Conservation (phyloP, 116 monocot genomes). For the Thalassia testudinum region DNA sequence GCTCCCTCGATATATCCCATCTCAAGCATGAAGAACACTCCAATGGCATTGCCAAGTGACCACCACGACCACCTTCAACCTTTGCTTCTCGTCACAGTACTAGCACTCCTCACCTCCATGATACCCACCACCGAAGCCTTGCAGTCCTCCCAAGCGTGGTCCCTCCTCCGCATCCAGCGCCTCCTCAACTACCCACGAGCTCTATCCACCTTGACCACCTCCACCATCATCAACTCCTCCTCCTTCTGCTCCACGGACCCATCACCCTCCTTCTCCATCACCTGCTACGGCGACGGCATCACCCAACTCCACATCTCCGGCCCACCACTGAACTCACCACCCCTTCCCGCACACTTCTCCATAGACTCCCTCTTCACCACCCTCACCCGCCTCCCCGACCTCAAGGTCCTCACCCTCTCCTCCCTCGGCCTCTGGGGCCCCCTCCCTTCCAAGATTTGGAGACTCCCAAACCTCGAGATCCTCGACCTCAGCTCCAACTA, state of each 20-base stretch:
- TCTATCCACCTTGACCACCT: conserved; percentile 42
- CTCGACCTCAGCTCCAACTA: conserved; percentile 80
- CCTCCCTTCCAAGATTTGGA: conserved; percentile 54
- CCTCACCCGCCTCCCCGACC: conserved; percentile 54
- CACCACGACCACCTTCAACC: conserved; percentile 10
- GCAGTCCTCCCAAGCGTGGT: conserved; percentile 73
- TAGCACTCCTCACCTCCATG: no score
- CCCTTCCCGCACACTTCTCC: conserved; percentile 52
- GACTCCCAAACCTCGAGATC: conserved; percentile 57
- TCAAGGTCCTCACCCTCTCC: conserved; percentile 69
- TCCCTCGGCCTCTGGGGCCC: conserved; percentile 73
- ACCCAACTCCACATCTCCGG: conserved; percentile 77
- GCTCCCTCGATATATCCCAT: no score
- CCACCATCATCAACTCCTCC: no score
- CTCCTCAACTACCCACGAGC: conserved; percentile 43
- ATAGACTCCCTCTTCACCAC: conserved; percentile 83
- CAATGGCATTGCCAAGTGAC: conserved; percentile 3
- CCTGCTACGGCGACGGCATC: conserved; percentile 74
- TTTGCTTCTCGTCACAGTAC: conserved; percentile 6
- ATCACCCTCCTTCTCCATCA: conserved; percentile 40
- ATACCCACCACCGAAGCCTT: conserved; percentile 31
- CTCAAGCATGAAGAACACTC: no score
- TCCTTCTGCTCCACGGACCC: conserved; percentile 54
- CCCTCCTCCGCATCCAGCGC: conserved; percentile 52
- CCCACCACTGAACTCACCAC: conserved; percentile 10